Percentiles rank a stretch among this genome's conserved stretches.
Conservation (phyloP, 2,329 filamentous ascomycete species). For the Elsinoe australis region DNA sequence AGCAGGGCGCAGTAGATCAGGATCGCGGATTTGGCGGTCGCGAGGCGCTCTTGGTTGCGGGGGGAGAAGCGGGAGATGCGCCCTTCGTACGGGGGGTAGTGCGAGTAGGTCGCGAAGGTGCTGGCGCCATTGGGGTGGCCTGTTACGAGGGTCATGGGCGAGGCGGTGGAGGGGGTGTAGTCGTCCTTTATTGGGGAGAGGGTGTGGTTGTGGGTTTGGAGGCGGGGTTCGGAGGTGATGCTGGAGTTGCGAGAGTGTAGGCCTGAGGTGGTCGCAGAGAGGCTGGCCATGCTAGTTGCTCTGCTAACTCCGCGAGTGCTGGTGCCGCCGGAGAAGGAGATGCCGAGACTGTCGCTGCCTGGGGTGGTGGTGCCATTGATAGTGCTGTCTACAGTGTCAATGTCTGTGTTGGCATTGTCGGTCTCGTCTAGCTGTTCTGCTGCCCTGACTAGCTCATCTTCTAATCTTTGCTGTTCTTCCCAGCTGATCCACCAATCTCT, state of each 20-base stretch:
- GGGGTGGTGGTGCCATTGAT: constrained; percentile 6
- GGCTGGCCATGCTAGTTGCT: constrained; percentile 16
- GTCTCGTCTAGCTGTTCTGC: constrained; percentile 18
- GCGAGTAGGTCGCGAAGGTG: constrained; percentile 38
- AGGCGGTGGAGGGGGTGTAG: constrained; percentile 15
- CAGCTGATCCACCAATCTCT: constrained; percentile 87
- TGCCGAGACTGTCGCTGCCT: constrained; percentile 11
- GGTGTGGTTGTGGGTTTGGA: constrained; percentile 20
- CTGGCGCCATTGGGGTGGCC: constrained; percentile 27
- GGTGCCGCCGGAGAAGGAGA: not conserved
- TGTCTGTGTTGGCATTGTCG: constrained; percentile 2
- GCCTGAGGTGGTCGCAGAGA: not conserved
- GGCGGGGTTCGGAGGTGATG: constrained; percentile 43
- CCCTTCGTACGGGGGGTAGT: constrained; percentile 32
- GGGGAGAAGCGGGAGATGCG: constrained; percentile 40
- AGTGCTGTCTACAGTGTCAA: not conserved
- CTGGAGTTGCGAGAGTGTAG: constrained; percentile 48
- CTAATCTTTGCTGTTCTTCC: constrained; percentile 45
- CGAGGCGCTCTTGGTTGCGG: constrained; percentile 56
- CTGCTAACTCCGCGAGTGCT: constrained; percentile 19
- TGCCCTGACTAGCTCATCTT: constrained; percentile 24
- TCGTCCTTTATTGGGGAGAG: constrained; percentile 28
- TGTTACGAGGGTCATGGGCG: constrained; percentile 22
- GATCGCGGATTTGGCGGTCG: constrained; percentile 83
- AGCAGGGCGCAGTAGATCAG: constrained; percentile 90